Evolutionary conservation across 2,329 filamentous ascomycete genomes (phyloP), one percentile per base, ranked within the genome.

Genomic region (Lachnellula subtilissima): DNA sequence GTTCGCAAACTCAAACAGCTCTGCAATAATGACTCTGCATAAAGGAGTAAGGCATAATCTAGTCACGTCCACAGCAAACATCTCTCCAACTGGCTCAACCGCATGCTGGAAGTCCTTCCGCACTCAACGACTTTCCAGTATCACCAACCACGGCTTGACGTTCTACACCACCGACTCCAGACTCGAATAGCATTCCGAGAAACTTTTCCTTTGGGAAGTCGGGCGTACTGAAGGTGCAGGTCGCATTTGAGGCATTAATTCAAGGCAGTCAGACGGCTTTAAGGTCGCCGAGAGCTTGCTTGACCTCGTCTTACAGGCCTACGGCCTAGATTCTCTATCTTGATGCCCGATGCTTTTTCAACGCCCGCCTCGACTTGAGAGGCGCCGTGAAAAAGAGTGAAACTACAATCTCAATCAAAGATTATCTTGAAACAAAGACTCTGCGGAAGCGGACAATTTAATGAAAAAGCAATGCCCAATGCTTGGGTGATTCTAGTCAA

Each of bases 101-200:
- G 15, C 14, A 19, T 45, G 37, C 37, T 15, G 14, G 14, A 40
- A 9, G 39, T 42, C 39, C 25, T 19, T 48, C 15, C 15, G n/a
- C 32, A 32, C 39, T 53, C 50, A 61, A 61, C 56, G 59, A 54
- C 50, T 50, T 58, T 57, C 37, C 47, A 8, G 52, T 59, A 43
- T 52, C 42, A 54, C 59, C 59, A 59, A 50, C 58, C 56, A 56
- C 52, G 28, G 25, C 47, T 51, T 43, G 6, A 40, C 28, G 42
- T 52, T 56, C 50, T 50, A 57, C 59, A 61, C 59, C 59, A 43
- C 32, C 28, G 17, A 17, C 19, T 45, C 46, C 37, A 42, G 5
- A 35, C 50, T 53, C 52, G 28, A 53, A 48, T 51, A 43, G 25
- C 17, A 45, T 51, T 42, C 48, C 36, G 23, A 35, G 36, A 51